These are phyloP conservation scores for Podospora pseudoanserina DNA, from an alignment of 495 filamentous ascomycete species.

Conservation along the genomic window DNA sequence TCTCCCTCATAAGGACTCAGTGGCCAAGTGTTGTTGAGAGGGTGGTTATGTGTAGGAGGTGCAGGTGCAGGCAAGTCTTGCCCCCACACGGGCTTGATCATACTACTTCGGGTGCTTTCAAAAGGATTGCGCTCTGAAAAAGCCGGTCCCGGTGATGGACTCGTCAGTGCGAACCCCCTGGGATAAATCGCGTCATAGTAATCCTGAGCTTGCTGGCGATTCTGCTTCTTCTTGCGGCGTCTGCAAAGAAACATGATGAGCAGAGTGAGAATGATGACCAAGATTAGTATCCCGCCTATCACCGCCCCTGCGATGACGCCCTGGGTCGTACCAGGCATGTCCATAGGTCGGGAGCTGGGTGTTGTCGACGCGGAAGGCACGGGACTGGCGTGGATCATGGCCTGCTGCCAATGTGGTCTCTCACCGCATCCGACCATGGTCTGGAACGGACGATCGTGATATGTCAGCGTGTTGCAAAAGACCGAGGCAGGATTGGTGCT, in stretches of 20 bases:
- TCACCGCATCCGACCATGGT: not conserved
- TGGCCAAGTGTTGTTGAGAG: not conserved
- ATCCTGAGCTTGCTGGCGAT: not conserved
- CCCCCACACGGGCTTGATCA: not conserved
- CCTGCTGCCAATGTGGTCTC: not conserved
- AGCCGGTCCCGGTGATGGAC: not conserved
- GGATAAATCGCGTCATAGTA: not conserved
- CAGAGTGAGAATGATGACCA: not conserved
- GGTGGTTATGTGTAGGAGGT: not conserved
- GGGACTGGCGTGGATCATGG: not conserved
- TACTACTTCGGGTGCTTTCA: not conserved
- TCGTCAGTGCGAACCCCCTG: not conserved
- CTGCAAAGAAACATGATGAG: not conserved
- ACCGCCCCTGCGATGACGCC: not conserved
- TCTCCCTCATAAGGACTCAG: not conserved
- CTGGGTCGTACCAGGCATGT: not conserved
- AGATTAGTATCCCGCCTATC: not conserved
- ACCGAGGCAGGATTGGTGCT: not conserved
- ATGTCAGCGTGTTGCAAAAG: not conserved
- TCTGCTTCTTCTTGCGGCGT: not conserved
- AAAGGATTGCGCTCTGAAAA: not conserved
- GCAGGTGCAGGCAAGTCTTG: not conserved
- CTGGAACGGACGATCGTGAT: not conserved
- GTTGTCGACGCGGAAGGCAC: not conserved
- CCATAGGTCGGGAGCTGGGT: not conserved